Evolutionary conservation across 2,329 filamentous ascomycete species (phyloP).

Genomic region (Sarocladium oryzae): DNA sequence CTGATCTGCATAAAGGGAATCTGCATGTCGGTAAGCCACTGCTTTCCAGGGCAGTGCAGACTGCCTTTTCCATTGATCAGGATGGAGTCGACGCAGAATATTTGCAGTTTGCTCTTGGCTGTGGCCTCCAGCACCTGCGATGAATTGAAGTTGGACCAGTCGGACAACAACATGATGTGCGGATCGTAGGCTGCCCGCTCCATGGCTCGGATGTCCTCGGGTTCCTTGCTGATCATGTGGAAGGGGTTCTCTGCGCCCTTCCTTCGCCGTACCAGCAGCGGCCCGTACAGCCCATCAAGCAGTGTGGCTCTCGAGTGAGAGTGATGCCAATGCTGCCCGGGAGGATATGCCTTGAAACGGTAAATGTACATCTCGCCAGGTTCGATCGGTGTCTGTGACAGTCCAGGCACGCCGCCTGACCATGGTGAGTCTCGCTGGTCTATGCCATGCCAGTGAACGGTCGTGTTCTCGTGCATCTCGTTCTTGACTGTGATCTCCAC

Average conservation of each 20-base stretch:
- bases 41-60: constrained; percentile 7
- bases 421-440: constrained; percentile 25
- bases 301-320: not conserved
- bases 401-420: constrained; percentile 39
- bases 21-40: too few species aligned
- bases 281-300: constrained; percentile 13
- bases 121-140: not conserved
- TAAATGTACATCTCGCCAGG: constrained; percentile 30
- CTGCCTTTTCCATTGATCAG: constrained; percentile 11
- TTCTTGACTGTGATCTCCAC: constrained; percentile 20
- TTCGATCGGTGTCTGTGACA: constrained; percentile 34
- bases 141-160: constrained; percentile 14
- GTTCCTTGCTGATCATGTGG: too few species aligned
- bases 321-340: constrained; percentile 13
- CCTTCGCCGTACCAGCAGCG: constrained; percentile 6
- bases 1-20: too few species aligned
- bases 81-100: constrained; percentile 10
- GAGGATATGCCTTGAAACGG: constrained; percentile 12
- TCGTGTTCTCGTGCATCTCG: constrained; percentile 21
- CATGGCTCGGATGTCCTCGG: constrained; percentile 13
- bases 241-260: not conserved
- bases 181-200: not conserved
- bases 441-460: constrained; percentile 23
- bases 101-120: not conserved
- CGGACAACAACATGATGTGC: constrained; percentile 12